Conservation (phyloP, 305 asterid species). For the Fraxinus greggii region DNA sequence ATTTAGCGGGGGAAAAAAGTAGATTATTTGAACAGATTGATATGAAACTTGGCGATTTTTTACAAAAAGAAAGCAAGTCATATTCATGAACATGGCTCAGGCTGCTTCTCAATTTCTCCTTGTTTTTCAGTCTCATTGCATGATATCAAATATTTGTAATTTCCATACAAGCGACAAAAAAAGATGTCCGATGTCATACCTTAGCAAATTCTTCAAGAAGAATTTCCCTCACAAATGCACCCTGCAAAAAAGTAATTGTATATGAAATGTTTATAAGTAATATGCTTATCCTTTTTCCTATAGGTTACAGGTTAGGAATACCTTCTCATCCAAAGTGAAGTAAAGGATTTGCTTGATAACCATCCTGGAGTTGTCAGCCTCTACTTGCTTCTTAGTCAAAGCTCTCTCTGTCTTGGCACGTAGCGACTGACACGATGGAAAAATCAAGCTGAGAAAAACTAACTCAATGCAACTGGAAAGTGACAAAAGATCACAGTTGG, state of each 20-base stretch:
- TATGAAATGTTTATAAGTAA: conserved; percentile 10
- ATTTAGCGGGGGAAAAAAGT: background rate
- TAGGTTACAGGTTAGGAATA: conserved; percentile 27
- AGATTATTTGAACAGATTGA: background rate
- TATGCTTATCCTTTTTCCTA: conserved; percentile 13
- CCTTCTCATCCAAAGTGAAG: conserved; percentile 78
- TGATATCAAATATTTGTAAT: conserved; percentile 9
- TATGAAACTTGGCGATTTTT: background rate
- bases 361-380: conserved; percentile 48
- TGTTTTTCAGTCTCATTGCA: background rate
- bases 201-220: conserved; percentile 78
- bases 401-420: conserved; percentile 78
- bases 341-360: conserved; percentile 63
- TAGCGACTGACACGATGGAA: conserved; percentile 53
- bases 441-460: conserved; percentile 22
- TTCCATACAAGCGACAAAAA: conserved; percentile 6
- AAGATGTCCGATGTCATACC: conserved; percentile 46
- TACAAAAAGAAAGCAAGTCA: background rate
- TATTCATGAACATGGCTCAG: background rate
- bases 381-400: conserved; percentile 45
- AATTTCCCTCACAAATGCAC: conserved; percentile 76
- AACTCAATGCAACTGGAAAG: conserved; percentile 18
- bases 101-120: background rate
- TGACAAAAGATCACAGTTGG: background rate
- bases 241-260: conserved; percentile 45